phyloP scores from a whole-genome alignment of 257 asterid genomes.

The Coffea canephora region DNA sequence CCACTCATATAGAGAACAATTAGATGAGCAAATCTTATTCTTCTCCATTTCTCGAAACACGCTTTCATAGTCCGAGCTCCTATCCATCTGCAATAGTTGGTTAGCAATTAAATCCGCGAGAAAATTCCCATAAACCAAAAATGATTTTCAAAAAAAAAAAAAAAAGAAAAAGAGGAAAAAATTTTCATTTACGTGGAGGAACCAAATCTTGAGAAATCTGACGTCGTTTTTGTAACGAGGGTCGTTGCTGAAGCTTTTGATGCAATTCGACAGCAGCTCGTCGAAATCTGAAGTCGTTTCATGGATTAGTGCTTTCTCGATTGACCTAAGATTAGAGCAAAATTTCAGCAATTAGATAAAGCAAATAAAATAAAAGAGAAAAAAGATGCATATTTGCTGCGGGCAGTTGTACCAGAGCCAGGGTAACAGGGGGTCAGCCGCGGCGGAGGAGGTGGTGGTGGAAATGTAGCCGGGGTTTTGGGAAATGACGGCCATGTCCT shows the following conservation, averaged over 20 bases:
- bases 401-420: constrained; percentile 49
- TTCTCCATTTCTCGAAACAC: constrained; percentile 64
- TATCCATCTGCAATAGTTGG: constrained; percentile 63
- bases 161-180: background rate
- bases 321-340: constrained; percentile 44
- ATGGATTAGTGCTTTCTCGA: constrained; percentile 36
- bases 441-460: constrained; percentile 29
- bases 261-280: constrained; percentile 45
- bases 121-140: background rate
- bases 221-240: constrained; percentile 65
- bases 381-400: background rate
- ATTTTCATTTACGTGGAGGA: constrained; percentile 58
- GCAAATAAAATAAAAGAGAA: background rate
- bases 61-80: constrained; percentile 57
- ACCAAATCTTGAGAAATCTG: constrained; percentile 95
- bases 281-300: constrained; percentile 38
- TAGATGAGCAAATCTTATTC: constrained; percentile 53
- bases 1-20: constrained; percentile 68
- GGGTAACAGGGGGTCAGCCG: constrained; percentile 58
- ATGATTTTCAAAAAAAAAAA: background rate
- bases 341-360: constrained; percentile 13
- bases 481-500: constrained; percentile 49
- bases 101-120: constrained; percentile 13
- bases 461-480: constrained; percentile 19
- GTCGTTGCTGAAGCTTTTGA: constrained; percentile 57